Base-by-base conservation (phyloP, 306 rosid genomes). In the Quercus ilex region DNA sequence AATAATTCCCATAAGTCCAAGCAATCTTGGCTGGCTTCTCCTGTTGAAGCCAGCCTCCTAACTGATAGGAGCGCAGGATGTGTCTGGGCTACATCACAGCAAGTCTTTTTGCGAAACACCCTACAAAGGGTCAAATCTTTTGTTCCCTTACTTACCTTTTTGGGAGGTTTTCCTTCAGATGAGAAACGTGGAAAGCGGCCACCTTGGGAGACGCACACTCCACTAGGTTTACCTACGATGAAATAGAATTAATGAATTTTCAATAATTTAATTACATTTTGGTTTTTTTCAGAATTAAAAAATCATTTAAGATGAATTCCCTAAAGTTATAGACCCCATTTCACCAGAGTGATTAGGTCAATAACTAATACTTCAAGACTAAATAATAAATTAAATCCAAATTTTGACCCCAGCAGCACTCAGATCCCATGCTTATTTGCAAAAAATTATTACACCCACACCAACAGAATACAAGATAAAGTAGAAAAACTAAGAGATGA, bases 101-200 rank as follows among this genome's bases (percentile, higher is more conserved):
- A 95, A 83, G 99, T 95, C 76, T 78, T 86, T 83, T 83, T 87
- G 79, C 93, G 93, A 75, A 90, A 95, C 43, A 95, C 85, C 76
- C 99, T 85, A 85, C 99, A 95, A 74, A 95, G 91, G 19, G 90
- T 89, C 88, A 95, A 80, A 74, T 90, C 99, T 79, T 92, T 93
- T 46, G 89, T 86, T 83, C 96, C 98, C 80, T 80, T 86, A 77
- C 55, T 80, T 19, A 74, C 87, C 80, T 81, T 83, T 86, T 65
- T 88, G 31, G 97, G 99, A 82, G 94, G 87, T 82, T 79, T 89
- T 46, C 98, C 97, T 71, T 91, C 94, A 55, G 81, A 85, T 75
- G 88, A 80, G 83, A 95, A 95, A 53, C 94, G 88, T 26, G 92
- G 91, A 78, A 93, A 95, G 19, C 93, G 94, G 74, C 94, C 92